Evolutionary conservation across 331 rosid species (phyloP).

Genomic region (Acacia pycnantha): DNA sequence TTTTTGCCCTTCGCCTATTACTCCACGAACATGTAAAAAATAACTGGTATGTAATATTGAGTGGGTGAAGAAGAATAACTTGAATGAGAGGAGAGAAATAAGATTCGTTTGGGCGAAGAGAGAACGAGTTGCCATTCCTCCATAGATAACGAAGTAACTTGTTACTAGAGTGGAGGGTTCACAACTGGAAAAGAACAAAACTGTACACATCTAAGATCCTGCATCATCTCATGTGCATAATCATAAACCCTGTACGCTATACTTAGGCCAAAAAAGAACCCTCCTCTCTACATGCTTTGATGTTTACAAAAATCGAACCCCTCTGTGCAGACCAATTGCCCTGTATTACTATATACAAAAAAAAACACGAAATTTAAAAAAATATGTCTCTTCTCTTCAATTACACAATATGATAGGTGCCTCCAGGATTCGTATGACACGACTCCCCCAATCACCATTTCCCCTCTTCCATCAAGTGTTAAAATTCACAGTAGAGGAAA

Average conservation of each 20-base stretch:
- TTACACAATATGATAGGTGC: neutral
- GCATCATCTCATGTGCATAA: neutral
- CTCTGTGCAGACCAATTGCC: slow-evolving; percentile 20
- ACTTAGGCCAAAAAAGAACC: neutral
- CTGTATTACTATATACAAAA: neutral
- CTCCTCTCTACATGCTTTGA: neutral
- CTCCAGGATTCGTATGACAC: slow-evolving; percentile 10
- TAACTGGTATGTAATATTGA: neutral
- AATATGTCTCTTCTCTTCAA: neutral
- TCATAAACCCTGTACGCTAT: slow-evolving; percentile 25
- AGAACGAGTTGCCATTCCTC: neutral
- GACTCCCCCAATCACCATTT: neutral
- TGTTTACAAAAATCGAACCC: slow-evolving; percentile 9
- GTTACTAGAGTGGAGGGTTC: neutral
- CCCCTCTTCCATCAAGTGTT: neutral
- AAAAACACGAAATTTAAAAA: too few relatives aligned
- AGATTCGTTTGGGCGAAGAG: neutral
- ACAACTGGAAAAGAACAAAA: slow-evolving; percentile 16
- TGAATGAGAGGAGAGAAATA: neutral
- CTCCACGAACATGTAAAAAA: neutral
- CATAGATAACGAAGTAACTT: neutral
- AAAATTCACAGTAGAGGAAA: too few relatives aligned
- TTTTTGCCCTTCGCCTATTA: too few relatives aligned
- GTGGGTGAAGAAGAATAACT: neutral
- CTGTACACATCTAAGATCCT: neutral